Evolutionary conservation across 2,329 filamentous ascomycete species (phyloP).

Genomic region (Colletotrichum coccodes): DNA sequence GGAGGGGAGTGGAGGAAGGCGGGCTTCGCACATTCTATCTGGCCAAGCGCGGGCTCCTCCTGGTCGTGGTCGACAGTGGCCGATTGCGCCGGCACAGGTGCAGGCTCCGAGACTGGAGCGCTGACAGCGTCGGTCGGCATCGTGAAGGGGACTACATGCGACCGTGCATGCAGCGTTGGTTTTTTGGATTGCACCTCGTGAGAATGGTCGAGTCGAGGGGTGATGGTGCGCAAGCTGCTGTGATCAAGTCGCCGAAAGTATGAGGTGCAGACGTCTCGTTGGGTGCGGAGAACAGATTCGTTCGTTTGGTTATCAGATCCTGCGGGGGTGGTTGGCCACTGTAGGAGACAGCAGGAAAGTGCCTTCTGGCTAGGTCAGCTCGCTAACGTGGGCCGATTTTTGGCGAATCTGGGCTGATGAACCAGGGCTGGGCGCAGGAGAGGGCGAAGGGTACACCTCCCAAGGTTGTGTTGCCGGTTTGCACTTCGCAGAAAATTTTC

Average conservation of each 20-base stretch:
- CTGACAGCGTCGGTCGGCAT: conserved; percentile 68
- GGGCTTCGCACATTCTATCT: conserved; percentile 50
- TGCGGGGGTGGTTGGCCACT: conserved; percentile 31
- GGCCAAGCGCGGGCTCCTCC: conserved; percentile 36
- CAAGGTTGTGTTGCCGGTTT: neutral
- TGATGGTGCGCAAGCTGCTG: conserved; percentile 10
- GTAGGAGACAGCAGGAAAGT: conserved; percentile 22
- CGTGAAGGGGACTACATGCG: conserved; percentile 57
- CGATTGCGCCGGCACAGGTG: conserved; percentile 36
- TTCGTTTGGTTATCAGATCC: conserved; percentile 34
- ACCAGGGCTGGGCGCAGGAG: conserved; percentile 26
- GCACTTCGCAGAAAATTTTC: neutral
- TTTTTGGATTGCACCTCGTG: conserved; percentile 3
- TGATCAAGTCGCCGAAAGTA: conserved; percentile 29
- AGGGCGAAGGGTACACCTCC: conserved; percentile 20
- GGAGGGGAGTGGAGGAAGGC: conserved; percentile 70
- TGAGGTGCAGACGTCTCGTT: conserved; percentile 31
- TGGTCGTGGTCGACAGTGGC: conserved; percentile 35
- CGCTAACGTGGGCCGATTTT: conserved; percentile 37
- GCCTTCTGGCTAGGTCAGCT: conserved; percentile 22
- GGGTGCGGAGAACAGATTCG: conserved; percentile 33
- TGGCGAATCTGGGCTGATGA: conserved; percentile 38
- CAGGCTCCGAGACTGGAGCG: conserved; percentile 54
- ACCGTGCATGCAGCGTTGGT: conserved; percentile 36
- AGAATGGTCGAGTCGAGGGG: neutral